phyloP scores from a whole-genome alignment of 306 rosid species.

The Dryas alaskensis region DNA sequence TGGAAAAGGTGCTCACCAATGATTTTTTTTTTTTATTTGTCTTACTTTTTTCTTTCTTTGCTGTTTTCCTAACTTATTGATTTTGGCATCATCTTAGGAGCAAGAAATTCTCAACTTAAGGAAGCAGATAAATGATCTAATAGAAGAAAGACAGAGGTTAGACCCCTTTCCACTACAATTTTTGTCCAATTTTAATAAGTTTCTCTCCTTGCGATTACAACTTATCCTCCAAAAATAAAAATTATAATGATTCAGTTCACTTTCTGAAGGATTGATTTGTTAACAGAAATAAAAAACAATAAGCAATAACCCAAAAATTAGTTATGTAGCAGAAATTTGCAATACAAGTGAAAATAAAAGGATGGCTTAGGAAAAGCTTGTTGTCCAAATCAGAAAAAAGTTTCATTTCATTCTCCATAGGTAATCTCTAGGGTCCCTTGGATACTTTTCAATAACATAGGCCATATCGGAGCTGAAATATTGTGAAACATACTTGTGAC shows the following conservation, averaged over 20 bases:
- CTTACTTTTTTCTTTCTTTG: background rate
- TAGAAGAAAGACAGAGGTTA: slow-evolving; percentile 80
- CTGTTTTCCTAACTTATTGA: slow-evolving; percentile 11
- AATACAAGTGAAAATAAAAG: background rate
- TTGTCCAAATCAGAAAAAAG: background rate
- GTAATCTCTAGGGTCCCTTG: background rate
- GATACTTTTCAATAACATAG: background rate
- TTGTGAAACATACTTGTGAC: too few relatives aligned
- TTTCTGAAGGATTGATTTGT: background rate
- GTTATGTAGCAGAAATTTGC: background rate
- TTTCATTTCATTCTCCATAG: background rate
- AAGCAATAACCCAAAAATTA: background rate
- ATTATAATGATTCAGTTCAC: background rate
- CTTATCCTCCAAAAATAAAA: background rate
- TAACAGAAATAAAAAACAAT: background rate
- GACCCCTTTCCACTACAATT: slow-evolving; percentile 15
- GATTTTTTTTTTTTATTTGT: background rate
- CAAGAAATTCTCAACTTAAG: slow-evolving; percentile 54
- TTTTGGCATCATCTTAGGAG: slow-evolving; percentile 46
- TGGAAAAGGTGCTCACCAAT: slow-evolving; percentile 49
- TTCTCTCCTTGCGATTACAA: background rate
- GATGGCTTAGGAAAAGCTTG: background rate
- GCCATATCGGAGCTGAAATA: too few relatives aligned
- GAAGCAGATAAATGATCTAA: slow-evolving; percentile 55
- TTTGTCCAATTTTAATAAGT: background rate